These are phyloP conservation scores for Phialemonium atrogriseum DNA, from an alignment of 2,329 filamentous ascomycete genomes.

Conservation along the genomic window DNA sequence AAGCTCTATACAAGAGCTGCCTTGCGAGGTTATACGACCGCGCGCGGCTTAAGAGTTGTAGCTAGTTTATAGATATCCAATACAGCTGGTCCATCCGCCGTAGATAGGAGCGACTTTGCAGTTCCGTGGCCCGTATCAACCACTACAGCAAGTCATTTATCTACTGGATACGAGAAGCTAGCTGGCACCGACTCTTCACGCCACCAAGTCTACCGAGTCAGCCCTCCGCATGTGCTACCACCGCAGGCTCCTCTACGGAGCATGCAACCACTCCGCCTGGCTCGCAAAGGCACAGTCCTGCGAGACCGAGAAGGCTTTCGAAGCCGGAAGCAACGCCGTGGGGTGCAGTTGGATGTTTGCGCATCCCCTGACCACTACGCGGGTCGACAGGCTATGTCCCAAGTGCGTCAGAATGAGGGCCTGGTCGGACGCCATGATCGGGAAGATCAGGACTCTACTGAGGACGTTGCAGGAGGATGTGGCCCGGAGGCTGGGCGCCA, in stretches of 20 bases:
- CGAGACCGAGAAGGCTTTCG: neutral
- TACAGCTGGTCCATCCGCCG: too few relatives aligned
- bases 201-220: neutral
- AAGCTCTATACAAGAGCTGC: too few relatives aligned
- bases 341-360: neutral
- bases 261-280: neutral
- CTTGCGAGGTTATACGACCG: too few relatives aligned
- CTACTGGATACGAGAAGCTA: too few relatives aligned
- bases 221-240: slow-evolving; percentile 4
- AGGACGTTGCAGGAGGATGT: slow-evolving; percentile 1
- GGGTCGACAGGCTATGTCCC: slow-evolving; percentile 1
- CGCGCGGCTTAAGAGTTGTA: too few relatives aligned
- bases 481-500: too few relatives aligned
- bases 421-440: neutral
- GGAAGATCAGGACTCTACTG: neutral
- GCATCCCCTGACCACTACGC: neutral
- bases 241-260: neutral
- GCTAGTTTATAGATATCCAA: too few relatives aligned
- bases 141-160: too few relatives aligned
- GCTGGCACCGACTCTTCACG: neutral
- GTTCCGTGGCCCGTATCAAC: too few relatives aligned
- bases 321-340: neutral
- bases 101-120: too few relatives aligned
- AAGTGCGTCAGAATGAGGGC: neutral
- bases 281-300: neutral